A percentile compares a stretch with the other conserved stretches of the same genome.
Conservation (phyloP, 2,329 filamentous ascomycete species). For the Coniochaeta sp. region DNA sequence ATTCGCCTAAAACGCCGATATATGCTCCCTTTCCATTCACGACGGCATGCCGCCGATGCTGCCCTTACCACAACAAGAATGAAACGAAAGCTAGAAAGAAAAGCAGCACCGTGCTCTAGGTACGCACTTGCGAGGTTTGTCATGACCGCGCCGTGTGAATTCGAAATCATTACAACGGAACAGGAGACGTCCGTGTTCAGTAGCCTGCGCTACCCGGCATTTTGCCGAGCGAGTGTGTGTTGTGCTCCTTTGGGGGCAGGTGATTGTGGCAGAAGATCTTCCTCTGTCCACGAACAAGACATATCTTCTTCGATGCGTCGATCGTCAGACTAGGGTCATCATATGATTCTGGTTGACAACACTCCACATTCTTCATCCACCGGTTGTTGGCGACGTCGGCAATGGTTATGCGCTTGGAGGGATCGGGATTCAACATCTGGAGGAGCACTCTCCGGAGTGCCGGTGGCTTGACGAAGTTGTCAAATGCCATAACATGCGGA, state of each 20-base stretch:
- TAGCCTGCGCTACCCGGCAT: constrained; percentile 51
- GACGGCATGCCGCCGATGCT: background rate
- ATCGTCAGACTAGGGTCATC: constrained; percentile 55
- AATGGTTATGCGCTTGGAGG: constrained; percentile 62
- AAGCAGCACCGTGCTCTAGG: background rate
- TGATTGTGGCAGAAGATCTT: constrained; percentile 55
- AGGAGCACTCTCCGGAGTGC: constrained; percentile 64
- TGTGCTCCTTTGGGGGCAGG: constrained; percentile 37
- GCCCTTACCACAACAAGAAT: background rate
- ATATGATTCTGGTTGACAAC: constrained; percentile 67
- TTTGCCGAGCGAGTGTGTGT: constrained; percentile 41
- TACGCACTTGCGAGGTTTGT: background rate
- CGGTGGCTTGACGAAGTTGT: constrained; percentile 57
- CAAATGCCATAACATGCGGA: constrained; percentile 58
- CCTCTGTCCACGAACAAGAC: constrained; percentile 31
- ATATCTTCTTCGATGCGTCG: constrained; percentile 51
- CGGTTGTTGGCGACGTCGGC: constrained; percentile 59
- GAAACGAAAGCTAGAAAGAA: background rate
- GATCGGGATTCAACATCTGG: constrained; percentile 77
- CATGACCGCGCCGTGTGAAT: background rate
- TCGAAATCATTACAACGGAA: background rate
- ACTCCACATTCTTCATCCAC: constrained; percentile 70
- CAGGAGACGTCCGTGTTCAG: constrained; percentile 16
- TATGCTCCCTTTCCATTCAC: background rate
- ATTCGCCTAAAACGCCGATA: background rate